Base-by-base conservation (phyloP, 2,329 filamentous ascomycete genomes). In the Penicillium hordei region DNA sequence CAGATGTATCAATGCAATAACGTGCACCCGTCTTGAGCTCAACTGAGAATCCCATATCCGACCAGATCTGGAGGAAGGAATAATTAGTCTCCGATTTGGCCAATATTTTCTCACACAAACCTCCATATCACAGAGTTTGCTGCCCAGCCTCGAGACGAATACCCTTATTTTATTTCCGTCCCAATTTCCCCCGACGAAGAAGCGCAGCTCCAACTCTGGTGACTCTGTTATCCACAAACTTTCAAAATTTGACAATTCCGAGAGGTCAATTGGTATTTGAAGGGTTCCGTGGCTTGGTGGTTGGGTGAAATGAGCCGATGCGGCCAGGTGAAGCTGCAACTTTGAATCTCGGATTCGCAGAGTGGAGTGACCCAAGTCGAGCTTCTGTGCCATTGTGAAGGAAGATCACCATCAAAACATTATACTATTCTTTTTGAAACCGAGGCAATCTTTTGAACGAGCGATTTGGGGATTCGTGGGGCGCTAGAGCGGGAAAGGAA, bases 171-270 rank as follows among this genome's bases (percentile, higher is more conserved):
- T 7, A 10, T 56, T 25, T 15, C 60, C 21, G 15, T 36, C 34
- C 12, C 53, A 38, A 21, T 55, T 52, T 25, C 64, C 55, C 19
- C 13, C 38, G 31, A 75, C 45, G 9, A 57, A 55, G 8, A 76
- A 48, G n/a, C 65, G 59, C 8, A 76, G 52, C 39, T 60, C 60
- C 8, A 75, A 45, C 29, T 70, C 65, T 7, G 68, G 66, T 12
- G 63, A 61, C 53, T 71, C 67, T 33, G 56, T 63, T 8, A 72
- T 60, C 74, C 73, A 76, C 29, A 67, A 25, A 15, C 38, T 57
- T 46, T 50, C 45, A 23, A 39, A 54, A 52, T 44, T 52, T 15
- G 23, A 64, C 38, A 17, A 48, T 13, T 57, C 34, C 2, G 34
- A 29, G 1, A 9, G 5, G 2, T 34, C 12, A 13, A 29, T 33